Percentiles rank a stretch among this genome's conserved stretches.
Conservation (phyloP, 2,329 filamentous ascomycete genomes). For the Chrysosporium keratinophilum region DNA sequence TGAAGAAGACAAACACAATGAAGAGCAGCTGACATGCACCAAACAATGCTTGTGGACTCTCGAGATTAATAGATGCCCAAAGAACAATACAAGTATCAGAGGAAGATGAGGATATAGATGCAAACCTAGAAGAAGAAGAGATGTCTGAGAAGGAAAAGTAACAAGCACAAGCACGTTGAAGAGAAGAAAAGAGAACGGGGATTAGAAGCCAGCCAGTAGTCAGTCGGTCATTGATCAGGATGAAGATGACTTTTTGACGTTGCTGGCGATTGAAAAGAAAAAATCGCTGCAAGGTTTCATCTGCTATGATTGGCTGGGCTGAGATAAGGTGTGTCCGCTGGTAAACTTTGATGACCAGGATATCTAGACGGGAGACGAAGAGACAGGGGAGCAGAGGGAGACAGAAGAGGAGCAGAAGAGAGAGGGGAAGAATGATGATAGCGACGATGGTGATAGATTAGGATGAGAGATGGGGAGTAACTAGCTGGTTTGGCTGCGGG, state of each 20-base stretch:
- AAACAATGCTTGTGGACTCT: not conserved
- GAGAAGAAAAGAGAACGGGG: not conserved
- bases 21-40: not conserved
- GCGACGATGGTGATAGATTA: too few species aligned
- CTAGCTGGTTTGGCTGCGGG: too few species aligned
- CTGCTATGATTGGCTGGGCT: constrained; percentile 5
- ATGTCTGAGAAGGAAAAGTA: not conserved
- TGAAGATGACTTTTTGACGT: not conserved
- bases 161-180: not conserved
- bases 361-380: not conserved
- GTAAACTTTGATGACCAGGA: not conserved
- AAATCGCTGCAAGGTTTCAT: not conserved
- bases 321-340: constrained; percentile 1
- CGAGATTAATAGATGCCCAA: not conserved
- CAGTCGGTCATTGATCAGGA: not conserved
- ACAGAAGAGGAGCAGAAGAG: not conserved
- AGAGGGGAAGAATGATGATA: not conserved
- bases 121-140: not conserved
- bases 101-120: not conserved
- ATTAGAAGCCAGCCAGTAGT: not conserved
- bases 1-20: not conserved
- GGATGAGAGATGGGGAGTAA: too few species aligned
- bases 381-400: not conserved
- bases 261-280: not conserved
- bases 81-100: too few species aligned